A percentile compares a stretch with the other conserved stretches of the same genome.
These are phyloP conservation scores for Phialemoniopsis sp. DNA, from an alignment of 2,329 filamentous ascomycete species.

Conservation along the genomic window DNA sequence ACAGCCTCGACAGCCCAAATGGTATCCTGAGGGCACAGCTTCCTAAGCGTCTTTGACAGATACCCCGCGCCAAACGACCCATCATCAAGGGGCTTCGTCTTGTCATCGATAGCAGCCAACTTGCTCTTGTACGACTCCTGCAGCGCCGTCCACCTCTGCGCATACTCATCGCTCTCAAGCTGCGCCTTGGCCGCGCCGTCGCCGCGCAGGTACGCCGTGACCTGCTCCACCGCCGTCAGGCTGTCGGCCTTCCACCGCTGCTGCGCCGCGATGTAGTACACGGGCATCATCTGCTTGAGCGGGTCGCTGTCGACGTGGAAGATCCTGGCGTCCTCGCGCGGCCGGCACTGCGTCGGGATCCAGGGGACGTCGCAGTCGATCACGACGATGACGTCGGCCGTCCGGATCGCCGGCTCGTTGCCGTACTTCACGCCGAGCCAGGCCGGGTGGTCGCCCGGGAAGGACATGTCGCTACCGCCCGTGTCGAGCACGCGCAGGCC, in stretches of 20 bases:
- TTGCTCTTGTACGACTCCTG: slow-evolving; percentile 53
- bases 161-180: slow-evolving; percentile 27
- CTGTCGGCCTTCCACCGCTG: slow-evolving; percentile 65
- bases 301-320: slow-evolving; percentile 65
- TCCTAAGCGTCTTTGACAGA: slow-evolving; percentile 28
- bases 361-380: slow-evolving; percentile 90
- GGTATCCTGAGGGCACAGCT: slow-evolving; percentile 42
- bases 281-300: slow-evolving; percentile 67
- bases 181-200: slow-evolving; percentile 36
- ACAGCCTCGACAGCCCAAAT: slow-evolving; percentile 75
- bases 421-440: slow-evolving; percentile 72
- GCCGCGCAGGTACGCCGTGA: slow-evolving; percentile 56
- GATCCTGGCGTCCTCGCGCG: slow-evolving; percentile 45
- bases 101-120: slow-evolving; percentile 53
- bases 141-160: slow-evolving; percentile 47
- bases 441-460: slow-evolving; percentile 65
- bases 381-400: slow-evolving; percentile 80
- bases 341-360: slow-evolving; percentile 73
- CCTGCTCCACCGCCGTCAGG: slow-evolving; percentile 61
- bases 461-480: slow-evolving; percentile 77
- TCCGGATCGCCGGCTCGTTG: slow-evolving; percentile 65
- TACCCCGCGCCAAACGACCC: slow-evolving; percentile 56
- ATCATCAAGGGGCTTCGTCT: slow-evolving; percentile 53
- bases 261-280: slow-evolving; percentile 66
- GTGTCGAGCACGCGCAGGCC: slow-evolving; percentile 71